Base-by-base conservation (phyloP, 345 rosid genomes). In the Salix brachista region DNA sequence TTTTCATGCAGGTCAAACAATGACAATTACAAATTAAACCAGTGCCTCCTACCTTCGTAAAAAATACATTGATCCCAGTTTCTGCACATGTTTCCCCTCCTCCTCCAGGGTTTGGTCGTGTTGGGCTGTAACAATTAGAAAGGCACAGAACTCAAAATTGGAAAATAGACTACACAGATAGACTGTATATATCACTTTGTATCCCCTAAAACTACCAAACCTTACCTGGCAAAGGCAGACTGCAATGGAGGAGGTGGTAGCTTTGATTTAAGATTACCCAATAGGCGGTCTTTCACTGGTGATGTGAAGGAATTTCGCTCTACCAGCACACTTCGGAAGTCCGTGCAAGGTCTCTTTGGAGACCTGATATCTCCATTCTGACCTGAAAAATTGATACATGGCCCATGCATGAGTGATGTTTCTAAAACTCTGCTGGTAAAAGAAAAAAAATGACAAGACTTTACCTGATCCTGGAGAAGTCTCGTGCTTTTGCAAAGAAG, bases 1-100 rank as follows among this genome's bases (percentile, higher is more conserved):
- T 60, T 71, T 28, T 52, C 5, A 28, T 21, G 8, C 21, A 56
- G 54, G 46, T 14, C 28, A 36, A 39, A 71, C 25, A 62, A 18
- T 21, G 58, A 60, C 30, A 65, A 61, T 67, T 50, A 13, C 23
- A 76, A 25, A 73, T 76, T 37, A 26, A 42, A 78, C 69, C 42
- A 60, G 28, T 60, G 46, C 11, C 13, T 71, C 75, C 54, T 80
- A 93, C 99, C 96, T 93, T 96, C 79, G 90, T 77, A 81, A 93
- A 93, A 85, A 93, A 93, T 72, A 96, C 86, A 83, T 79, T 90
- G 79, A 93, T 91, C 67, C 91, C 98, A 50, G 98, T 93, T 87
- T 96, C 99, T 28, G 98, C 99, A 78, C 96, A 96, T 70, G 99
- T 96, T 90, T 93, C 99, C 73, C 99, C 99, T 76, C 96, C 96